Percentiles rank a stretch among this genome's conserved stretches.
phyloP scores from a whole-genome alignment of 2,329 filamentous ascomycete species.

The Allantophomopsis lycopodina region DNA sequence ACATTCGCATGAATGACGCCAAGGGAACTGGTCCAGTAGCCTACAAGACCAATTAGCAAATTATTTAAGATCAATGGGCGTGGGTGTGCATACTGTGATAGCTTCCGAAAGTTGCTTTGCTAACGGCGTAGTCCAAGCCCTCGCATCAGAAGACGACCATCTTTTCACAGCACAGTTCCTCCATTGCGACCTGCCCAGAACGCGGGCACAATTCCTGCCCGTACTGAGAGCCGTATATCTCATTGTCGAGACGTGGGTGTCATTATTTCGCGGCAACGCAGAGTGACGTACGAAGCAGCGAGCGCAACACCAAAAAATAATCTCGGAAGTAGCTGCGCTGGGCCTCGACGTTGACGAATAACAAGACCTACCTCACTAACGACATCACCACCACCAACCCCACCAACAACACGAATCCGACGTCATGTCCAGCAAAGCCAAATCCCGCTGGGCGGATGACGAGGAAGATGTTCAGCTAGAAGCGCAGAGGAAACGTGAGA shows the following conservation, averaged over 20 bases:
- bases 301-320: constrained; percentile 2
- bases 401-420: too few species aligned
- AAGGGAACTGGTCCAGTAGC: constrained; percentile 84
- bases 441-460: constrained; percentile 77
- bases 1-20: constrained; percentile 97
- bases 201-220: constrained; percentile 11
- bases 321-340: background rate
- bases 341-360: constrained; percentile 1
- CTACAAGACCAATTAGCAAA: constrained; percentile 21
- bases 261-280: too few species aligned
- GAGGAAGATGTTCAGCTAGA: constrained; percentile 68
- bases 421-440: constrained; percentile 13
- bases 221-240: constrained; percentile 13
- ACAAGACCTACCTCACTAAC: constrained; percentile 1
- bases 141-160: constrained; percentile 15
- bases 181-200: constrained; percentile 2
- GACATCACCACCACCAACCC: constrained; percentile 2
- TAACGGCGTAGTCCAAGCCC: constrained; percentile 79
- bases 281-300: too few species aligned
- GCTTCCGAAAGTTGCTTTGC: constrained; percentile 78
- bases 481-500: constrained; percentile 62
- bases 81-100: constrained; percentile 50
- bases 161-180: constrained; percentile 8
- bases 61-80: background rate
- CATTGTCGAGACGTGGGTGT: constrained; percentile 6